Conservation (phyloP, 805 yeast genomes). For the Metschnikowia continentalis region DNA sequence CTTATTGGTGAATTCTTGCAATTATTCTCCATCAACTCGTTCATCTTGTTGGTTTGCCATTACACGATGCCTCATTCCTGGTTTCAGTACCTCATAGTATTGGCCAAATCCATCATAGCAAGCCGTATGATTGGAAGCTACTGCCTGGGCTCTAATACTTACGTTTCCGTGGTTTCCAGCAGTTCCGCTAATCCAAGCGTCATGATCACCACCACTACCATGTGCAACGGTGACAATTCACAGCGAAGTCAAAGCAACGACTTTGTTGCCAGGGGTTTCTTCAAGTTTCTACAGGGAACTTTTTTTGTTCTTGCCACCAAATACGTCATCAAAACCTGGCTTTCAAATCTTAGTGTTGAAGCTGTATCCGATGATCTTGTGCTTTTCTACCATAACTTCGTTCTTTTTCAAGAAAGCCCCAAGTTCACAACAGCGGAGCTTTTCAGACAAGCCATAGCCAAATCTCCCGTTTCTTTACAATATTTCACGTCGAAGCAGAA, state of each 20-base stretch:
- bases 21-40: slow-evolving; percentile 22
- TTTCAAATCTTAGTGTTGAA: slow-evolving; percentile 1
- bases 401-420: not conserved
- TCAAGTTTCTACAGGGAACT: slow-evolving; percentile 20
- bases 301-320: slow-evolving; percentile 18
- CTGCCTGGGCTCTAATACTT: slow-evolving; percentile 23
- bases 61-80: slow-evolving; percentile 18
- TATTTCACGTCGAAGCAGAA: not conserved
- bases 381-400: slow-evolving; percentile 2
- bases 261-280: slow-evolving; percentile 13
- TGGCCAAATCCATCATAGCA: slow-evolving; percentile 30
- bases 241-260: slow-evolving; percentile 4
- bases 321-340: slow-evolving; percentile 15
- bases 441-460: not conserved
- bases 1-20: slow-evolving; percentile 19
- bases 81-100: slow-evolving; percentile 22
- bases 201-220: slow-evolving; percentile 16
- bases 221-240: slow-evolving; percentile 6
- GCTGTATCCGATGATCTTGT: not conserved
- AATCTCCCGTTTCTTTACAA: slow-evolving; percentile 3
- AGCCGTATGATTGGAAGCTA: slow-evolving; percentile 27
- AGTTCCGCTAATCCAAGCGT: slow-evolving; percentile 6
- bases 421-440: not conserved
- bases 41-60: slow-evolving; percentile 22
- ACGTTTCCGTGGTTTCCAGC: slow-evolving; percentile 18